Percentiles rank a stretch among this genome's conserved stretches.
These are phyloP conservation scores for Coemansia sp. DNA, from an alignment of 192 early-diverging fungal genomes.

Conservation along the genomic window DNA sequence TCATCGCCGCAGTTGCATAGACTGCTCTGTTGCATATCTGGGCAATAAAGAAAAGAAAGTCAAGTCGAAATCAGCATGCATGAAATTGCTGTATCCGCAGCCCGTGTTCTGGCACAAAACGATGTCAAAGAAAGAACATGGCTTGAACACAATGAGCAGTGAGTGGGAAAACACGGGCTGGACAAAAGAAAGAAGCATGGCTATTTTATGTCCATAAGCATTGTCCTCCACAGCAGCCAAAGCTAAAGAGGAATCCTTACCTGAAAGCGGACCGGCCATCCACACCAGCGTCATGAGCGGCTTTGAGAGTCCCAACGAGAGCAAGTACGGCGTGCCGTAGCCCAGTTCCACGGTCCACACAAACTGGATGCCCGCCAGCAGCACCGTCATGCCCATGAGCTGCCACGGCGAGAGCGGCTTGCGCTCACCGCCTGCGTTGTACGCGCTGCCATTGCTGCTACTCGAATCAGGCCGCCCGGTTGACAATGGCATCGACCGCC, in stretches of 20 bases:
- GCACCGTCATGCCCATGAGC: constrained; percentile 46
- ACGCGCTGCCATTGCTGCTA: not conserved
- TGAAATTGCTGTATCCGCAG: constrained; percentile 1
- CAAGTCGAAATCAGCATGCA: not conserved
- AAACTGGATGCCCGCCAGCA: constrained; percentile 56
- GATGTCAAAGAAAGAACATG: not conserved
- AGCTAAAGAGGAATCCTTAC: constrained; percentile 23
- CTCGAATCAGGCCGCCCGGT: not conserved
- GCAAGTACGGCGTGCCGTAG: constrained; percentile 82
- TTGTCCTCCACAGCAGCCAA: not conserved
- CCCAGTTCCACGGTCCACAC: constrained; percentile 57
- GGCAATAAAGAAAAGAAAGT: not conserved
- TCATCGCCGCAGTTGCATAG: not conserved
- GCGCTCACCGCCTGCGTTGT: constrained; percentile 11
- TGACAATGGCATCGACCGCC: not conserved
- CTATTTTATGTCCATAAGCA: not conserved
- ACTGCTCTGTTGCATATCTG: not conserved
- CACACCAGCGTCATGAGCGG: constrained; percentile 88
- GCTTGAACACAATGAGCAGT: not conserved
- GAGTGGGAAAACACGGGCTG: not conserved
- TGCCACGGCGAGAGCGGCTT: constrained; percentile 34
- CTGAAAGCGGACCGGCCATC: constrained; percentile 87
- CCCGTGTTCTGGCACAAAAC: not conserved
- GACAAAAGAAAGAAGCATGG: constrained; percentile 1
- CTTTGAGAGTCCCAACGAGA: constrained; percentile 79